Percentiles rank a stretch among this genome's conserved stretches.
Conservation (phyloP, 371 early-diverging fungal genomes). For the Zopfochytrium polystomum region DNA sequence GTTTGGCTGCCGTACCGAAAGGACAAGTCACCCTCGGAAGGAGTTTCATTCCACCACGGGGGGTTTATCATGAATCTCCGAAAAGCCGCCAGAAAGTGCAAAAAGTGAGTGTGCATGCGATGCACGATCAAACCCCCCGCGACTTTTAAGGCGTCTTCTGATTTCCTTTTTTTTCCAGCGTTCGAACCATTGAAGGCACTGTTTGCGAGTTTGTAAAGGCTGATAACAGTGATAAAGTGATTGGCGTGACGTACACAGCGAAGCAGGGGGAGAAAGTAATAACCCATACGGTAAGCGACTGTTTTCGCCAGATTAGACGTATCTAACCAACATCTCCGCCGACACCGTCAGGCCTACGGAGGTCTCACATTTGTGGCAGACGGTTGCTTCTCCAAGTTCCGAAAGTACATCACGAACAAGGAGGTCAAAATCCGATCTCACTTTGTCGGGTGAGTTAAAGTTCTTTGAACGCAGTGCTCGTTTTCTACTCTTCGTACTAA, state of each 20-base stretch:
- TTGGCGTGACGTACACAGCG: conserved; percentile 32
- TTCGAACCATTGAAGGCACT: conserved; percentile 71
- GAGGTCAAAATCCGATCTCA: conserved; percentile 62
- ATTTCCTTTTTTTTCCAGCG: conserved; percentile 43
- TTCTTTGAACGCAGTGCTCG: no score
- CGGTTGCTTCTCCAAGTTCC: conserved; percentile 92
- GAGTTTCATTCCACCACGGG: conserved; percentile 92
- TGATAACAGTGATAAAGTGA: conserved; percentile 18
- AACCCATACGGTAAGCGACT: neutral
- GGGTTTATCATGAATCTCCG: conserved; percentile 83
- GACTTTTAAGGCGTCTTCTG: conserved; percentile 1
- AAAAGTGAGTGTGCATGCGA: conserved; percentile 25
- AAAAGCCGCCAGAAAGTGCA: conserved; percentile 59
- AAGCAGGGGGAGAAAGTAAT: conserved; percentile 23
- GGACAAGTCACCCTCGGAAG: conserved; percentile 47
- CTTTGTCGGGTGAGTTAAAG: conserved; percentile 80
- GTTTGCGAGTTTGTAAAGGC: conserved; percentile 41
- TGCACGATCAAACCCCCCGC: no score
- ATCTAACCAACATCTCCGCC: no score
- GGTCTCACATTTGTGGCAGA: conserved; percentile 82
- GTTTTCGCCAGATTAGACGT: no score
- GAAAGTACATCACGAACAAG: conserved; percentile 64
- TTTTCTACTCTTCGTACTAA: conserved; percentile 8
- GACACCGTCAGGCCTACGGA: conserved; percentile 53
- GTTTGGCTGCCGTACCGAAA: conserved; percentile 47